Conservation (phyloP, 2,329 filamentous ascomycete genomes). For the Magnaporthiopsis incrustans region DNA sequence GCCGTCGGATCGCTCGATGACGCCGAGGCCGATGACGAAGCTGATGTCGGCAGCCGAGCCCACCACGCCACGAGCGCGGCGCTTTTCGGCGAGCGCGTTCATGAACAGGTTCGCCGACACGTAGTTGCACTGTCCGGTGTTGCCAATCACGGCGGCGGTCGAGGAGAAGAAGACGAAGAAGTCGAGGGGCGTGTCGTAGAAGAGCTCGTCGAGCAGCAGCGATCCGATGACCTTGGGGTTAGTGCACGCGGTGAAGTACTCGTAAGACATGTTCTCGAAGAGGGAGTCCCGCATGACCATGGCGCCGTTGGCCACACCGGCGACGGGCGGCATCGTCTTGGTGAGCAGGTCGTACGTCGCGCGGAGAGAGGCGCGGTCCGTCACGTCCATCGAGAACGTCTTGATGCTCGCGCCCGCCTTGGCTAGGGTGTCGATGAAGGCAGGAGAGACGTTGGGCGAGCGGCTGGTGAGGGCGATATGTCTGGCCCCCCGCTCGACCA, state of each 20-base stretch:
- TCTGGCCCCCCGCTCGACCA: neutral
- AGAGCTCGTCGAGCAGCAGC: conserved; percentile 16
- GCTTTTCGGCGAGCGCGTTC: conserved; percentile 22
- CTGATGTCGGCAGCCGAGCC: conserved; percentile 31
- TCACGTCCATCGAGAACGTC: neutral
- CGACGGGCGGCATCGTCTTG: conserved; percentile 1
- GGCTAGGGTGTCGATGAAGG: neutral
- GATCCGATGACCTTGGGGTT: conserved; percentile 21
- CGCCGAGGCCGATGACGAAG: conserved; percentile 32
- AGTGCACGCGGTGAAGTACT: conserved; percentile 13
- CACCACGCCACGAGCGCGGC: conserved; percentile 27
- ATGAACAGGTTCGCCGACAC: conserved; percentile 30
- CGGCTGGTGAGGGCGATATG: conserved; percentile 1
- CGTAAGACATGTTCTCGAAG: conserved; percentile 9
- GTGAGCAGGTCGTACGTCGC: neutral
- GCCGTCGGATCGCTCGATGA: conserved; percentile 20
- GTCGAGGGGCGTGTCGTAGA: conserved; percentile 16
- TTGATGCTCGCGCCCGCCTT: neutral
- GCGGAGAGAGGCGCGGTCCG: neutral
- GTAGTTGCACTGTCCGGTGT: conserved; percentile 32
- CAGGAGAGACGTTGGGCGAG: neutral
- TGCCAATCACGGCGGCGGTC: conserved; percentile 17
- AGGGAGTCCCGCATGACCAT: conserved; percentile 13
- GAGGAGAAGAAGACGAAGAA: conserved; percentile 25
- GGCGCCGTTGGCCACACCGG: conserved; percentile 12